Percentiles rank a stretch among this genome's conserved stretches.
phyloP scores from a whole-genome alignment of 2,329 filamentous ascomycete species.

The Sporothrix dimorphospora region DNA sequence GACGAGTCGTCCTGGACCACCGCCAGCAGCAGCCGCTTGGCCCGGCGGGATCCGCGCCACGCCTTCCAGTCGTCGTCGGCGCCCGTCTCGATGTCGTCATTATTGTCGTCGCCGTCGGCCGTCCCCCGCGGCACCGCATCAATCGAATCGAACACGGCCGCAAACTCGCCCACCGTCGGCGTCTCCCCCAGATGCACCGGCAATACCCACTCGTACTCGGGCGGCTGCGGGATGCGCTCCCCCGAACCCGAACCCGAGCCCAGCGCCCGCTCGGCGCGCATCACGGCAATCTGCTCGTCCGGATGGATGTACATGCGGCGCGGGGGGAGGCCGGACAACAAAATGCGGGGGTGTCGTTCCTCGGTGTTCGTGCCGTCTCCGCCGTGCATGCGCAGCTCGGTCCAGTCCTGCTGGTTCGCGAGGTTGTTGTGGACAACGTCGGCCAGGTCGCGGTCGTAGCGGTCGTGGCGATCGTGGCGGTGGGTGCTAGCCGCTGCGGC shows the following conservation, averaged over 20 bases:
- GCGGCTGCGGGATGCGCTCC: conserved; percentile 50
- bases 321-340: conserved; percentile 75
- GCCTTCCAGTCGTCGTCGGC: conserved; percentile 42
- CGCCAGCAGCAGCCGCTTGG: conserved; percentile 73
- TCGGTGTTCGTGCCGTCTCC: conserved; percentile 39
- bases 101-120: conserved; percentile 36
- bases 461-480: conserved; percentile 31
- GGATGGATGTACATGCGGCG: conserved; percentile 76
- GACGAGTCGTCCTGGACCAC: conserved; percentile 80
- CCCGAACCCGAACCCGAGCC: conserved; percentile 51
- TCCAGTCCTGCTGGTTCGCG: conserved; percentile 76
- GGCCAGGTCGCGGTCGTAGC: conserved; percentile 50
- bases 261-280: conserved; percentile 61
- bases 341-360: conserved; percentile 52
- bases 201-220: conserved; percentile 75
- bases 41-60: conserved; percentile 51
- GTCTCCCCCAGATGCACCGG: conserved; percentile 73
- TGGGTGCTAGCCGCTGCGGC: background rate
- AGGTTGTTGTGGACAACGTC: conserved; percentile 71
- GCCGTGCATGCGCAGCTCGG: conserved; percentile 58
- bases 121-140: conserved; percentile 48
- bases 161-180: conserved; percentile 69
- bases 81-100: conserved; percentile 30
- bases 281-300: conserved; percentile 76
- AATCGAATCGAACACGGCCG: conserved; percentile 70